These are phyloP conservation scores for Talaromyces verruculosus DNA, from an alignment of 2,329 filamentous ascomycete genomes.

Conservation along the genomic window DNA sequence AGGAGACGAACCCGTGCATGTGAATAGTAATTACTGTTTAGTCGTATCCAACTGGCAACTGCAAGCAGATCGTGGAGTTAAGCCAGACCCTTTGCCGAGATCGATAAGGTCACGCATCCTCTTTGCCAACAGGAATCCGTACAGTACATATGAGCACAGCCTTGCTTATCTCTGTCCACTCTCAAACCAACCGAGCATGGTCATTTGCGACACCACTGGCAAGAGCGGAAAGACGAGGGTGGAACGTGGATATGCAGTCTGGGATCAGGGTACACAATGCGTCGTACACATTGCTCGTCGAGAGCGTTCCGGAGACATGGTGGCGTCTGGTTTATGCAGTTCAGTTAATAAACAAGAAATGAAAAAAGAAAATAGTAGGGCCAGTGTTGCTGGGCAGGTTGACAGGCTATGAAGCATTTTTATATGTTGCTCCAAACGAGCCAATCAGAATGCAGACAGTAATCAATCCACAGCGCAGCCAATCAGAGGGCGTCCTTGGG, in stretches of 20 bases:
- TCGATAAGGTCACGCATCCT: not conserved
- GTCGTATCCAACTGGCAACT: not conserved
- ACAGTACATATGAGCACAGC: too few relatives aligned
- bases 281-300: not conserved
- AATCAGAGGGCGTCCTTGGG: not conserved
- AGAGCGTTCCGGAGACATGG: not conserved
- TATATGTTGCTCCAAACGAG: not conserved
- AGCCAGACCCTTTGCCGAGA: not conserved
- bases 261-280: slow-evolving; percentile 4
- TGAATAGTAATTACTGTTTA: not conserved
- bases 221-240: not conserved
- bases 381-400: not conserved
- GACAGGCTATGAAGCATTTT: slow-evolving; percentile 2
- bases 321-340: not conserved
- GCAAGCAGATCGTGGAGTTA: not conserved
- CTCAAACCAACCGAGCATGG: not conserved
- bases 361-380: not conserved
- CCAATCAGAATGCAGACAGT: slow-evolving; percentile 2
- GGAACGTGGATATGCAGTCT: not conserved
- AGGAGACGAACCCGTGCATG: not conserved
- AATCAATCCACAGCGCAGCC: not conserved
- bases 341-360: not conserved
- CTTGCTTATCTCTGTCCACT: not conserved
- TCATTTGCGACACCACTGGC: not conserved
- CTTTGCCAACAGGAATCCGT: not conserved